Base-by-base conservation (phyloP, 495 filamentous ascomycete species). In the Penicillium simplicissimum region DNA sequence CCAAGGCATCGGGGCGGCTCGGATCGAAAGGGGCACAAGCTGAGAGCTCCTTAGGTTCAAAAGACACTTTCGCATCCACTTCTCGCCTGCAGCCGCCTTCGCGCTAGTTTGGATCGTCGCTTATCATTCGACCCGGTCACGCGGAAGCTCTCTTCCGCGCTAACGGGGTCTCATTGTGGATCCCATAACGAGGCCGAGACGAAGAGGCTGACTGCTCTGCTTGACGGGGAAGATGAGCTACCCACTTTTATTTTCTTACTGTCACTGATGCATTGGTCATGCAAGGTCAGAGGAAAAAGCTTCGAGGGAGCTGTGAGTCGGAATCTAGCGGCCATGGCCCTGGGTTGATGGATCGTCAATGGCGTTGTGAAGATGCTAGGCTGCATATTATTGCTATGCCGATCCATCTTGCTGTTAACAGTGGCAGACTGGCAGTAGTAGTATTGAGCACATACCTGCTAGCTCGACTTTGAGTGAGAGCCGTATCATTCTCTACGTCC, bases 61-160 rank as follows among this genome's bases (percentile, higher is more conserved):
- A 43, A 37, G 59, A 43, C 19, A 57, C 42, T 57, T 31, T 19
- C 28, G 54, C 45, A 52, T 52, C 59, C 59, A 62, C 59, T 52
- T 56, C 21, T 52, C 45, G 45, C 59, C 42, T 52, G 59, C 59
- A 52, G 52, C 54, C 36, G 53, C 45, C 25, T 21, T 37, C 42
- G 43, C 59, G 59, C 59, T 61, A 66, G 63, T 36, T 28, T 52
- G 51, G 55, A 59, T 62, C 59, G 40, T 56, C 42, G 42, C 33
- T 55, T 38, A 48, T 64, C 58, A 67, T 59, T 61, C 43, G 48
- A 52, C 33, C 58, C 33, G 33, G 61, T 59, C 64, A 62, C 59
- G 64, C 64, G 64, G 63, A 58, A 53, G 48, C 55, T 49, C 23
- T 55, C 45, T 47, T 38, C 51, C 35, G 53, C 58, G 48, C 62